Percentiles rank a stretch among this genome's conserved stretches.
These are phyloP conservation scores for Chondrus crispus DNA, from an alignment of 23 red algal species.

Conservation along the genomic window DNA sequence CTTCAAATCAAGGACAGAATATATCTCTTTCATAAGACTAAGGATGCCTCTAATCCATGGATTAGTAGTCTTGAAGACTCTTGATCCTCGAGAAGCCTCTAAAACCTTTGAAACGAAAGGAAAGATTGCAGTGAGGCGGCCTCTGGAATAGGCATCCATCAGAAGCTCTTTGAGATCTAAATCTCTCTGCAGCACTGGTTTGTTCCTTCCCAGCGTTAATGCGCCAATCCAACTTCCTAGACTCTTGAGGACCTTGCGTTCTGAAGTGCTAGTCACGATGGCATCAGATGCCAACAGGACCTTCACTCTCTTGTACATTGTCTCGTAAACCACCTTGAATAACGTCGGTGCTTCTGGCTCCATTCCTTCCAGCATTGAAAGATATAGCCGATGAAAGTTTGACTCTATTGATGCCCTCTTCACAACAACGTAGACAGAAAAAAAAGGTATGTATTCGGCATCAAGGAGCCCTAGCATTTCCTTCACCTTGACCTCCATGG, in stretches of 20 bases:
- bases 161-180: conserved; percentile 91
- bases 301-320: conserved; percentile 78
- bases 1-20: conserved; percentile 89
- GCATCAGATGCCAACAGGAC: conserved; percentile 72
- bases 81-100: conserved; percentile 56
- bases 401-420: conserved; percentile 90
- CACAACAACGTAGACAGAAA: conserved; percentile 94
- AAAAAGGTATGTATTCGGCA: conserved; percentile 49
- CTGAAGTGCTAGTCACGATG: conserved; percentile 63
- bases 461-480: conserved; percentile 66
- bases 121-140: conserved; percentile 83
- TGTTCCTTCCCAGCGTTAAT: conserved; percentile 86
- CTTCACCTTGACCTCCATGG: conserved; percentile 81
- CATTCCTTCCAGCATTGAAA: conserved; percentile 72
- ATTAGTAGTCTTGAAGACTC: conserved; percentile 91
- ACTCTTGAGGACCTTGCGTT: conserved; percentile 85
- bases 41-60: conserved; percentile 90
- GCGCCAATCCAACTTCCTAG: conserved; percentile 94
- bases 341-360: conserved; percentile 30
- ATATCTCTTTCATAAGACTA: conserved; percentile 89
- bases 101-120: conserved; percentile 92
- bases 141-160: conserved; percentile 77
- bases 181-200: conserved; percentile 73
- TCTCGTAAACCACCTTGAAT: conserved; percentile 60
- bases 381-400: conserved; percentile 89